These are phyloP conservation scores for Suillus lakei DNA, from an alignment of 768 basidiomycete genomes.

Conservation along the genomic window DNA sequence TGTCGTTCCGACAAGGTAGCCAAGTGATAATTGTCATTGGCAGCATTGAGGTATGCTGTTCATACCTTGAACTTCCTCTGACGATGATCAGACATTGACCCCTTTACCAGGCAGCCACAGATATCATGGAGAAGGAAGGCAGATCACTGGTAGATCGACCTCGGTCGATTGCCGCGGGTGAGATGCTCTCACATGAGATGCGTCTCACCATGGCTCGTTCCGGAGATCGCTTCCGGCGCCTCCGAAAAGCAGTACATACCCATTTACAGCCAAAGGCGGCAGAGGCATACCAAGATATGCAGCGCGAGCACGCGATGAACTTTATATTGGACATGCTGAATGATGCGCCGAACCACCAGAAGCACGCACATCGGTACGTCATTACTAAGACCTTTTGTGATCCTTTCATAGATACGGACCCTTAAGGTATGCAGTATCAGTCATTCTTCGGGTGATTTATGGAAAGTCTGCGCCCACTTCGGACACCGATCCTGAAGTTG, in stretches of 20 bases:
- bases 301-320: slow-evolving; percentile 36
- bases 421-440: slow-evolving; percentile 24
- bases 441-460: slow-evolving; percentile 29
- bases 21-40: slow-evolving; percentile 23
- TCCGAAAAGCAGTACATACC: slow-evolving; percentile 55
- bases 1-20: slow-evolving; percentile 53
- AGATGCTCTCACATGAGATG: slow-evolving; percentile 60
- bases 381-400: not conserved
- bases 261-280: slow-evolving; percentile 56
- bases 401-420: not conserved
- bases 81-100: slow-evolving; percentile 45
- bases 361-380: slow-evolving; percentile 22
- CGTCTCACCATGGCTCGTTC: slow-evolving; percentile 50
- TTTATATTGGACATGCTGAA: slow-evolving; percentile 25
- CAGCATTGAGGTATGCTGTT: slow-evolving; percentile 19
- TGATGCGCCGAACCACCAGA: slow-evolving; percentile 16
- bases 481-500: slow-evolving; percentile 16
- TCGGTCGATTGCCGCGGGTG: slow-evolving; percentile 51
- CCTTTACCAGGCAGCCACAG: slow-evolving; percentile 54
- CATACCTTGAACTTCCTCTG: slow-evolving; percentile 19
- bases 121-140: slow-evolving; percentile 67
- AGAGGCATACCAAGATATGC: slow-evolving; percentile 47
- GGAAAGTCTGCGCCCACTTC: slow-evolving; percentile 29
- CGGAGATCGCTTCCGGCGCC: slow-evolving; percentile 60
- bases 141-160: slow-evolving; percentile 55